Evolutionary conservation across 345 rosid species (phyloP).

Genomic region (Arabidopsis arenosa): DNA sequence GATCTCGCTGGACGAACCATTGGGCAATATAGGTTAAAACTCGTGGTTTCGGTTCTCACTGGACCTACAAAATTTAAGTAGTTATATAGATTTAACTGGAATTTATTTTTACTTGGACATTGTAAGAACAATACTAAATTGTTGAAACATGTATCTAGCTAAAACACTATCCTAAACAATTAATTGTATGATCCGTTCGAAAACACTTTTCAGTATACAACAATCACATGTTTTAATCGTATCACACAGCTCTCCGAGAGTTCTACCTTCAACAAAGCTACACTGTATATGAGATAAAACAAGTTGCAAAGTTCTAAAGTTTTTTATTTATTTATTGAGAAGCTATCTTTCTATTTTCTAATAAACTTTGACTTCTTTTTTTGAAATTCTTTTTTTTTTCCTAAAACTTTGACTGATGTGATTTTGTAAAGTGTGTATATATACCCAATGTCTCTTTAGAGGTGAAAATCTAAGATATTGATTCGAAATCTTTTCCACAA

Average conservation of each 20-base stretch:
- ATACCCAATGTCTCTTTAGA: not conserved
- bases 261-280: not conserved
- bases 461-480: not conserved
- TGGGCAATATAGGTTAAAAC: too few relatives aligned
- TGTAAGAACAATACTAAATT: not conserved
- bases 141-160: not conserved
- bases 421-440: not conserved
- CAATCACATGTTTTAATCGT: not conserved
- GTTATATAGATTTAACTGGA: too few relatives aligned
- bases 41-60: not conserved
- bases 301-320: not conserved
- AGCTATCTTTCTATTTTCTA: not conserved
- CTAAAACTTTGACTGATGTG: not conserved
- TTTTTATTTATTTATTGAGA: not conserved
- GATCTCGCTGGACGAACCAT: too few relatives aligned
- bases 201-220: not conserved
- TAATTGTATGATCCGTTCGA: not conserved
- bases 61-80: too few relatives aligned
- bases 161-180: not conserved
- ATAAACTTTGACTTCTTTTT: too few relatives aligned
- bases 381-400: not conserved
- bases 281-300: not conserved
- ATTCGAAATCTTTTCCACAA: not conserved
- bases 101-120: not conserved
- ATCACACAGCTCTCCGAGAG: not conserved